Percentiles rank a stretch among this genome's conserved stretches.
These are phyloP conservation scores for Tetrapisispora namnaoensis DNA, from an alignment of 805 yeast species.

Conservation along the genomic window DNA sequence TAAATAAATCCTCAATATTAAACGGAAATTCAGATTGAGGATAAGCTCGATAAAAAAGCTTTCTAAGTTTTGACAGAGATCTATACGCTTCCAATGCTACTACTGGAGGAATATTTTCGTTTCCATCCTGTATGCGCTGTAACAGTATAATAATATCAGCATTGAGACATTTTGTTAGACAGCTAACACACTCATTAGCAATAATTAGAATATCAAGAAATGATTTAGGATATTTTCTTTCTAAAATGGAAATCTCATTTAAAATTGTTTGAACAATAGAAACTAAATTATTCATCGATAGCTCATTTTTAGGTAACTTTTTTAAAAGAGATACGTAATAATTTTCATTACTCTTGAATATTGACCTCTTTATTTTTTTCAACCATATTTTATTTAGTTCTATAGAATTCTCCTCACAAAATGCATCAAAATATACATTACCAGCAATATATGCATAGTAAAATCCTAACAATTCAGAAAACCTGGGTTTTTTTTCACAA, in stretches of 20 bases:
- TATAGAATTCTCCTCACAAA: background rate
- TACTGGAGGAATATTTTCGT: conserved; percentile 35
- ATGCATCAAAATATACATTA: conserved; percentile 31
- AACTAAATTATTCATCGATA: conserved; percentile 46
- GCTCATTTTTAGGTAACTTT: conserved; percentile 47
- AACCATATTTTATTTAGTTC: conserved; percentile 30
- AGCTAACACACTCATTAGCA: conserved; percentile 38
- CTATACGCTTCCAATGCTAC: conserved; percentile 52
- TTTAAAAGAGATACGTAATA: conserved; percentile 36
- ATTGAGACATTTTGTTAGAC: conserved; percentile 43
- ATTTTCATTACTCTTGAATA: conserved; percentile 34
- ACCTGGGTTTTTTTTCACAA: conserved; percentile 43
- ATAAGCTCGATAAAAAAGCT: conserved; percentile 40
- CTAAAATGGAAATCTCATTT: conserved; percentile 39
- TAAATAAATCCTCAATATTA: conserved; percentile 48
- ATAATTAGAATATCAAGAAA: conserved; percentile 50
- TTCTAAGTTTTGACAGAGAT: conserved; percentile 43
- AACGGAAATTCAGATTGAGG: conserved; percentile 37
- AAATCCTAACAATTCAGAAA: conserved; percentile 42
- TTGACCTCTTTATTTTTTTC: conserved; percentile 27
- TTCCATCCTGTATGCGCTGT: conserved; percentile 38
- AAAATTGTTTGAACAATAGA: conserved; percentile 47
- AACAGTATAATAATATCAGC: conserved; percentile 45
- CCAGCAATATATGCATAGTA: conserved; percentile 42
- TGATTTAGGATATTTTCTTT: conserved; percentile 51